Evolutionary conservation across 495 filamentous ascomycete genomes (phyloP), one percentile per base, ranked within the genome.

Genomic region (Penicillium pancosmium): DNA sequence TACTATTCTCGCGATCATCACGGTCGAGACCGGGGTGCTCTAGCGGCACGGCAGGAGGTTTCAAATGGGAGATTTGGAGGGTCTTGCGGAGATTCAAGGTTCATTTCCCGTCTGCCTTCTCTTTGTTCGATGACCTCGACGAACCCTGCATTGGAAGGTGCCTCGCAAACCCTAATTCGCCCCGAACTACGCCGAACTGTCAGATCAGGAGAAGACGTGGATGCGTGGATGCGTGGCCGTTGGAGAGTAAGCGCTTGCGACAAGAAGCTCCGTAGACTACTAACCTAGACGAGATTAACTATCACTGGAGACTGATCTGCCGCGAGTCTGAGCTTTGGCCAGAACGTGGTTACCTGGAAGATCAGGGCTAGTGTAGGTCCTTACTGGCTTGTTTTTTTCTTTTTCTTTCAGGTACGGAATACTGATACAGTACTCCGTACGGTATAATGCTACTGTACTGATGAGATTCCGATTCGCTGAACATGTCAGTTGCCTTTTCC

Each of bases 131-230:
- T 44, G 16, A 16, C n/a, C 41, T 44, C n/a, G 16, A 44, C 9
- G 15, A 52, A n/a, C 25, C 49, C 49, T 52, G 50, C 41, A 53
- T 54, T 44, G 48, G 36, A 34, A 18, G 12, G 35, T 50, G 41
- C 41, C 41, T 53, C 15, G 50, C 49, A 46, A 44, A 52, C 49
- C 15, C 52, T 38, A 49, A 48, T 46, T 18, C 13, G 35, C 48
- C 50, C 62, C 59, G 59, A 65, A 62, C 59, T 58, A 35, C 59
- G 34, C 63, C 63, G 63, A 62, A 54, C 52, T 54, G 59, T 56
- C 52, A 56, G 23, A 49, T 56, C 38, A 23, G 21, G 27, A 31
- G 5, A 6, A 31, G 27, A 31, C 8, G 6, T 7, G 27, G 27
- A 31, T 31, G 6, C 27, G 11, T 4, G 31, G 27, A 43, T 21